Base-by-base conservation (phyloP, 2,329 filamentous ascomycete genomes). In the Colletotrichum orchidophilum region DNA sequence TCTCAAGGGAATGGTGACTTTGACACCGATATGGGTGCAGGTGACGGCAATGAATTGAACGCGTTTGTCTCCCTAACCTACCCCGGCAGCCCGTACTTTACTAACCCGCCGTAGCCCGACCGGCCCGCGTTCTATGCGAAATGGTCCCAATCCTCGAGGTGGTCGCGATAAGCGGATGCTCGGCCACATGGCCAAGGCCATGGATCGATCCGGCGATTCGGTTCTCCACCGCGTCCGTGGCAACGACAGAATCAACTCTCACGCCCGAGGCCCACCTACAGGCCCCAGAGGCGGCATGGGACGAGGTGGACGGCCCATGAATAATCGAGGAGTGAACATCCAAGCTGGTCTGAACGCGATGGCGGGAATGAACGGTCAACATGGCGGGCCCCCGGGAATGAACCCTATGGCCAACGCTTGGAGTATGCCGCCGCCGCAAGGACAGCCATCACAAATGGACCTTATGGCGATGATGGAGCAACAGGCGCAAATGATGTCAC, bases 61-160 rank as follows among this genome's bases (percentile, higher is more conserved):
- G 88, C 86, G 88, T 92, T 89, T 77, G 90, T 86, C 55, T 27
- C 68, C 62, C 61, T 18, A 46, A 46, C 26, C 42, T 64, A 62
- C 61, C 63, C 66, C 50, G 24, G 73, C 55, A 49, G 18, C 21
- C 18, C 54, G 24, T 61, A 55, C 27, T n/a, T 70, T 74, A 78
- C 85, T 88, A 81, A 89, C 83, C 67, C 35, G 33, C 71, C 77
- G 70, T 77, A 98, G 96, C 78, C 96, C 96, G 11, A 98, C 95
- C 62, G 96, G 96, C 67, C 96, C 96, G 21, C 96, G 95, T 80
- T 95, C 95, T 39, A 97, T 98, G 95, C 93, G 96, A 78, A 94
- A 93, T 79, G 90, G 90, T 63, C 89, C 84, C 64, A 78, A 81
- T 53, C 78, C 86, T 75, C 86, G 87, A 66, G 85, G 87, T 66